Base-by-base conservation (phyloP, 768 basidiomycete genomes). In the Lactarius sp. region DNA sequence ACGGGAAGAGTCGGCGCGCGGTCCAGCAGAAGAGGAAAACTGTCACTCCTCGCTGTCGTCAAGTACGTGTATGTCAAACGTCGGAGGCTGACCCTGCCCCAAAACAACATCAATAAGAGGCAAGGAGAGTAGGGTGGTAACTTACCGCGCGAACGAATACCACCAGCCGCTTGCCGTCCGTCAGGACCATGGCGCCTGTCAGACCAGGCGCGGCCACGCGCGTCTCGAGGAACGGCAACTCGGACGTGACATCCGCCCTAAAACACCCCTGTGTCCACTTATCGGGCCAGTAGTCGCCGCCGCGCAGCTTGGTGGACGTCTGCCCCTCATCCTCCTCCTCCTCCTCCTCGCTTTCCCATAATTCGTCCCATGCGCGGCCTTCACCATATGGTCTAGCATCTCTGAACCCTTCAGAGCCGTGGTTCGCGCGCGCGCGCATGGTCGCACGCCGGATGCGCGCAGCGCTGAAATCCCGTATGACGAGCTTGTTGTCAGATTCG, bases 401-500 rank as follows among this genome's bases (percentile, higher is more conserved):
- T 27, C 27, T 27, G 27, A 27, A 27, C 27, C 27, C 27, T 27
- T 27, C 27, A 27, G 27, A 27, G 27, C 27, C 27, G 27, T 27
- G 27, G 27, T 27, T 27, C 27, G 27, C 27, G 27, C 1, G 2
- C 37, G 20, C 8, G 9, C 20, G 34, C 0, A 22, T 13, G 31
- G 10, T 8, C 4, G 59, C 59, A 10, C 60, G 50, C 6, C 46
- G 52, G 18, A 65, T 56, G 34, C 63, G 63, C 16, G 34, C 53
- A 1, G 49, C 22, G 63, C 63, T 64, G 27, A 64, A 64, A 22
- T 64, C 63, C 20, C 57, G 56, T 1, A 65, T 14, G 1, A 65
- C 54, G 9, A 65, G 59, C 13, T 42, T 22, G 34, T 27, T 27
- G 27, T 39, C 49, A 4, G 16, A 16, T 39, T 65, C 64, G 34